Evolutionary conservation across 2,329 filamentous ascomycete genomes (phyloP), one percentile per base, ranked within the genome.

Genomic region (Aspergillus sp.): DNA sequence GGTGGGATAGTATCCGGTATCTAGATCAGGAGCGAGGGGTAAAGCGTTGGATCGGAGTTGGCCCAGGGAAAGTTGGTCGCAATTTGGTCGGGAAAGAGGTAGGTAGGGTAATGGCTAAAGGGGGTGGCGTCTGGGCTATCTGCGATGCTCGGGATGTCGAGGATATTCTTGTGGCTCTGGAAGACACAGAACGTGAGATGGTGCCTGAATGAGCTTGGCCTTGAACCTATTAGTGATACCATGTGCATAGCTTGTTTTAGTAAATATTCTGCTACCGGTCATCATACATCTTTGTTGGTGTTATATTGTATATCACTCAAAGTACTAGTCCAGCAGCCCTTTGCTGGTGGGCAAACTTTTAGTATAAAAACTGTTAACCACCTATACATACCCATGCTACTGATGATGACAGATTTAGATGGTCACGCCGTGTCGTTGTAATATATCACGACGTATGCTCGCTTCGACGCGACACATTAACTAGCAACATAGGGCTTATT

Each of bases 1-100:
- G 94, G 94, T 97, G 93, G 89, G 92, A 96, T 68, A 95, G 91
- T 70, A 93, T 98, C 70, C 88, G 87, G 67, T 97, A 96, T 72
- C 81, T 97, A 54, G 92, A 97, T 74, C 89, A 95, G 74, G 88
- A 95, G 70, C 86, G 89, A 71, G 89, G 89, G 65, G 91, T 97
- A 19, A 84, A 89, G 69, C 83, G 93, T 59, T 97, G 94, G 90
- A 85, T 98, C 54, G 94, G 94, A 48, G 92, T 98, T 64, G 94
- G 94, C 0, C 94, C 94, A 0, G 94, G 94, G 5, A 96, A 96
- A 75, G 94, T 98, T 2, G 94, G 94, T 0, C 85, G 93, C 60
- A 97, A 97, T 74, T 82, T 98, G 7, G 93, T 98, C 1, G 93
- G 93, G 13, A 97, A 97, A 78, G 94, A 97, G 78, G 93, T 97